Base-by-base conservation (phyloP, 2,329 filamentous ascomycete species). In the Ophidiomyces ophidiicola region DNA sequence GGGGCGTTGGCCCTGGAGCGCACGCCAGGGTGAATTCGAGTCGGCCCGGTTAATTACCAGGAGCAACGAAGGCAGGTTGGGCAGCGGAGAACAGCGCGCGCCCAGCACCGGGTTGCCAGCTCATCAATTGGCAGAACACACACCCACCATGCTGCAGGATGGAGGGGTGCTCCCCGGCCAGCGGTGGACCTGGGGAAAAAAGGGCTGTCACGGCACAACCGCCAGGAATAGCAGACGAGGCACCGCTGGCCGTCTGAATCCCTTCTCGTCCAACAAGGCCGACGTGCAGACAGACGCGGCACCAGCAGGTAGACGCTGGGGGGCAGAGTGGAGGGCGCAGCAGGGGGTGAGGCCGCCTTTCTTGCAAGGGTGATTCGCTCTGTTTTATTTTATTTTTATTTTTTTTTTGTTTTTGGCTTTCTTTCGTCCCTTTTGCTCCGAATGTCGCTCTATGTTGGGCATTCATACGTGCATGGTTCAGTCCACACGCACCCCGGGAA, bases 401-500 rank as follows among this genome's bases (percentile, higher is more conserved):
- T 32, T 15, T 6, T 24, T 23, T 31, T 12, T 36, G 21, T 21
- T 21, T 12, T n/a, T n/a, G n/a, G n/a, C n/a, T n/a, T n/a, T n/a
- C n/a, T n/a, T n/a, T n/a, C n/a, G n/a, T n/a, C n/a, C 26, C 11
- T 28, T 32, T 18, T 11, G 12, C 17, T 32, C 37, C 17, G 37
- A 39, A 14, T 14, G 10, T 31, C 34, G 46, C 51, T 55, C 44
- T 44, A 47, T 46, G 54, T 62, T 63, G 60, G 59, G 60, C 60
- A 63, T 54, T 56, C 54, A 59, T 59, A 51, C 60, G 51, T 60
- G 56, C 55, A 55, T 51, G 45, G 32, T 47, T 41, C 40, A 44
- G 32, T 30, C 29, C 37, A 44, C 39, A 41, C 46, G 42, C 42
- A 36, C 37, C 39, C 33, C 38, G 21, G 28, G 30, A 34, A 34